phyloP scores from a whole-genome alignment of 2,329 filamentous ascomycete species.

The Curvularia spicifera region DNA sequence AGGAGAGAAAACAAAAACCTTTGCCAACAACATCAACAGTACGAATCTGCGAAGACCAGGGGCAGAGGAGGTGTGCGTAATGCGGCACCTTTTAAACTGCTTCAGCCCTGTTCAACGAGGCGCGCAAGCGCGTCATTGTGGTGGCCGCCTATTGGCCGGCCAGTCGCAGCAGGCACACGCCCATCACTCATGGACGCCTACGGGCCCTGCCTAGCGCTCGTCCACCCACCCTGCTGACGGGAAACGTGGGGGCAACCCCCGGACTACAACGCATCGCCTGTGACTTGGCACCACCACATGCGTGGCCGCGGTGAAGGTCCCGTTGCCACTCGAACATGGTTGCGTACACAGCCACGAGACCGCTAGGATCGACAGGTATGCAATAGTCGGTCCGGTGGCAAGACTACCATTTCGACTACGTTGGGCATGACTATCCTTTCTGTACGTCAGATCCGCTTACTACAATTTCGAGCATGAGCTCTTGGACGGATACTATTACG shows the following conservation, averaged over 20 bases:
- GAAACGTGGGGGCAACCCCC: constrained; percentile 15
- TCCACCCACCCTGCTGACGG: constrained; percentile 16
- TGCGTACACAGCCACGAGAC: constrained; percentile 18
- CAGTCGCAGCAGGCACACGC: constrained; percentile 25
- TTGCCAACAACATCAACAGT: not conserved
- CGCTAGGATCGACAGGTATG: no score
- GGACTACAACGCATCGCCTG: constrained; percentile 2
- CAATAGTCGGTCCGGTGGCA: no score
- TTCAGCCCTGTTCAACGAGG: constrained; percentile 16
- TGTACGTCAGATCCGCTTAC: no score
- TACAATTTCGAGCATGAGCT: no score
- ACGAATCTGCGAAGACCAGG: constrained; percentile 9
- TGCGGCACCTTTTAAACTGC: constrained; percentile 19
- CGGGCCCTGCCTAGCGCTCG: constrained; percentile 17
- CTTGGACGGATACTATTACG: no score
- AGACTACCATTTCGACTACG: no score
- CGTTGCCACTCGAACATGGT: not conserved
- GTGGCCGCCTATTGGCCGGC: constrained; percentile 20
- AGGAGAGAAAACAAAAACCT: not conserved
- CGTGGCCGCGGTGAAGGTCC: not conserved
- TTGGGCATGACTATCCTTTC: no score
- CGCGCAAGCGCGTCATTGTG: constrained; percentile 23
- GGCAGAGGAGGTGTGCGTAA: constrained; percentile 2
- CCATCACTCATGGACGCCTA: constrained; percentile 20
- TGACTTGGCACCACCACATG: not conserved